Evolutionary conservation across 2,329 filamentous ascomycete genomes (phyloP).

Genomic region (Aspergillus caelatus): DNA sequence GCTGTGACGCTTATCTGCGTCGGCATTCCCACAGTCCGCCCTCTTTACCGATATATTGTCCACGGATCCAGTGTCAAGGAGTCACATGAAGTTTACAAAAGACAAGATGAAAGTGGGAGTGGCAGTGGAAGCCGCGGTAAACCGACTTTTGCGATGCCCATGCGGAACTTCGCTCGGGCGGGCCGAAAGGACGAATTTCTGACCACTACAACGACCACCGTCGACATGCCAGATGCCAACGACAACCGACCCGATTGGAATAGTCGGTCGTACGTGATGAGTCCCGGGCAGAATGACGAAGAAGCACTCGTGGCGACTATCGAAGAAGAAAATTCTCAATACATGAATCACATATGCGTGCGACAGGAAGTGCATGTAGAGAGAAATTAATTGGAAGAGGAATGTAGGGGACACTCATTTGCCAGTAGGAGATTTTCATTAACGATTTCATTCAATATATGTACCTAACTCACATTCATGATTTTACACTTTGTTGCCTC

Average conservation of each 20-base stretch:
- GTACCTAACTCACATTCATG: too few species aligned
- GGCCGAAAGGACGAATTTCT: neutral
- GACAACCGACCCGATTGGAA: neutral
- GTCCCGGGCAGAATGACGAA: neutral
- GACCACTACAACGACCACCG: neutral
- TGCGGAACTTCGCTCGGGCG: neutral
- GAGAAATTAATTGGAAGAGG: neutral
- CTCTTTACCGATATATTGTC: conserved; percentile 23
- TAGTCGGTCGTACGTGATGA: neutral
- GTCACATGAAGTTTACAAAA: neutral
- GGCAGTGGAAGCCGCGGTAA: neutral
- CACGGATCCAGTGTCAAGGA: conserved; percentile 14
- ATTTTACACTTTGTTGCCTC: neutral
- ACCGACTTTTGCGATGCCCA: neutral
- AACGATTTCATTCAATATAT: too few species aligned
- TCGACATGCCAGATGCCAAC: neutral
- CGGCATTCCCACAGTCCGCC: conserved; percentile 31
- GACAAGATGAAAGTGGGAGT: neutral
- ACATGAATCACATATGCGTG: neutral
- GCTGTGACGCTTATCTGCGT: conserved; percentile 30
- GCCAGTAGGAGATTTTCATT: too few species aligned
- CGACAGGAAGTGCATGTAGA: neutral
- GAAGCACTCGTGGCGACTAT: neutral
- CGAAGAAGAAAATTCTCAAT: neutral
- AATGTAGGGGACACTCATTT: neutral